Evolutionary conservation across 768 basidiomycete genomes (phyloP).

Genomic region (Mycena latifolia): DNA sequence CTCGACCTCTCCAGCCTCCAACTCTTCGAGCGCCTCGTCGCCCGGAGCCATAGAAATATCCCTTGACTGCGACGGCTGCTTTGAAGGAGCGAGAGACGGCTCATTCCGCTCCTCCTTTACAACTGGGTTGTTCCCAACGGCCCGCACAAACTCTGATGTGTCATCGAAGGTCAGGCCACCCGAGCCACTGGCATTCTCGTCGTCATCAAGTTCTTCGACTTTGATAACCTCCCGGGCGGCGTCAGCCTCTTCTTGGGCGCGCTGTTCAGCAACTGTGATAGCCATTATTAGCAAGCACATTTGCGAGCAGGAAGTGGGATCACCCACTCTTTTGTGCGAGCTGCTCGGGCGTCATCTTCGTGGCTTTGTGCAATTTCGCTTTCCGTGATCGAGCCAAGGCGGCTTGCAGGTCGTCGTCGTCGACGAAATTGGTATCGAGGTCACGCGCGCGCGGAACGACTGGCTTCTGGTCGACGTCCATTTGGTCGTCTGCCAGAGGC

Average conservation of each 20-base stretch:
- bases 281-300: slow-evolving; percentile 14
- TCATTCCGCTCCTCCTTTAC: slow-evolving; percentile 67
- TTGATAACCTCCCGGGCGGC: slow-evolving; percentile 56
- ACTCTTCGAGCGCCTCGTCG: slow-evolving; percentile 76
- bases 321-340: slow-evolving; percentile 79
- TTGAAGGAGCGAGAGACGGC: slow-evolving; percentile 39
- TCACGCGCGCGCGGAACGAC: slow-evolving; percentile 75
- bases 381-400: slow-evolving; percentile 89
- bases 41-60: slow-evolving; percentile 69
- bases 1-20: slow-evolving; percentile 85
- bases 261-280: slow-evolving; percentile 72
- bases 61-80: slow-evolving; percentile 49
- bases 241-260: slow-evolving; percentile 63
- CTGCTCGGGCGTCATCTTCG: slow-evolving; percentile 86
- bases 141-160: slow-evolving; percentile 95
- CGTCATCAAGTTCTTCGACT: slow-evolving; percentile 56
- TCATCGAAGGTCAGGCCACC: slow-evolving; percentile 91
- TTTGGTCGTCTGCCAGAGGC: slow-evolving; percentile 62
- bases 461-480: slow-evolving; percentile 88
- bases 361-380: slow-evolving; percentile 81
- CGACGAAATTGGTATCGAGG: slow-evolving; percentile 91
- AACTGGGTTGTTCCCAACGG: slow-evolving; percentile 76
- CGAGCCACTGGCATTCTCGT: slow-evolving; percentile 56
- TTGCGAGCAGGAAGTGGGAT: slow-evolving; percentile 1
- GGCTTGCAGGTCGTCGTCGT: slow-evolving; percentile 98